Percentiles rank a stretch among this genome's conserved stretches.
These are phyloP conservation scores for Echeveria elegans DNA, from an alignment of 164 flowering plant genomes.

Conservation along the genomic window DNA sequence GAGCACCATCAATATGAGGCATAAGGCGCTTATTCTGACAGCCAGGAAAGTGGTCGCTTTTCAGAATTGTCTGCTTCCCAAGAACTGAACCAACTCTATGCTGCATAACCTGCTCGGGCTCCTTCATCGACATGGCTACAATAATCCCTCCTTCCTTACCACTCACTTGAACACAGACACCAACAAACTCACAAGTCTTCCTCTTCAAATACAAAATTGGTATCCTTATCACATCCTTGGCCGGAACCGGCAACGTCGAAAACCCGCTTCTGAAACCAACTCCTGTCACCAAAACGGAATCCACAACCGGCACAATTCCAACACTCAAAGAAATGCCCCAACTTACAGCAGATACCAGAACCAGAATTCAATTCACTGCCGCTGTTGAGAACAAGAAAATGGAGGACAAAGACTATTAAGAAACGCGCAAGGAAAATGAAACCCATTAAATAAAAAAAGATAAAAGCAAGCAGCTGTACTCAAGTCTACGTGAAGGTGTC, in stretches of 20 bases:
- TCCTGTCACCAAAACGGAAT: neutral
- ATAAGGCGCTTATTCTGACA: slow-evolving; percentile 73
- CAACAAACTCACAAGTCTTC: neutral
- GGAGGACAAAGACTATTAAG: neutral
- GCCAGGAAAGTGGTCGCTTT: slow-evolving; percentile 89
- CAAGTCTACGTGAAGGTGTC: too few relatives aligned
- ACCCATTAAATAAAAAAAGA: neutral
- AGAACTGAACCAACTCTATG: slow-evolving; percentile 75
- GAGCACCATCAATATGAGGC: slow-evolving; percentile 87
- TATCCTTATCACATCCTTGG: neutral
- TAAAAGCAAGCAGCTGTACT: neutral
- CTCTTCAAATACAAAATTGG: neutral
- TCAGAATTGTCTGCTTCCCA: slow-evolving; percentile 76
- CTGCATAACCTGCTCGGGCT: slow-evolving; percentile 70
- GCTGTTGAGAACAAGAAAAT: neutral
- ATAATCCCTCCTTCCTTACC: neutral
- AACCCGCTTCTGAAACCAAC: neutral
- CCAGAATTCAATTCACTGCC: neutral
- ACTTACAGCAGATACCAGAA: neutral
- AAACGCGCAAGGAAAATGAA: neutral
- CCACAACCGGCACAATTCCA: neutral
- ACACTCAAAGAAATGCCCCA: neutral
- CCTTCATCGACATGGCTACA: slow-evolving; percentile 42
- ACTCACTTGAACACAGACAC: neutral
- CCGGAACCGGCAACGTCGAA: neutral